Evolutionary conservation across 345 rosid genomes (phyloP).

Genomic region (Geranium brycei): DNA sequence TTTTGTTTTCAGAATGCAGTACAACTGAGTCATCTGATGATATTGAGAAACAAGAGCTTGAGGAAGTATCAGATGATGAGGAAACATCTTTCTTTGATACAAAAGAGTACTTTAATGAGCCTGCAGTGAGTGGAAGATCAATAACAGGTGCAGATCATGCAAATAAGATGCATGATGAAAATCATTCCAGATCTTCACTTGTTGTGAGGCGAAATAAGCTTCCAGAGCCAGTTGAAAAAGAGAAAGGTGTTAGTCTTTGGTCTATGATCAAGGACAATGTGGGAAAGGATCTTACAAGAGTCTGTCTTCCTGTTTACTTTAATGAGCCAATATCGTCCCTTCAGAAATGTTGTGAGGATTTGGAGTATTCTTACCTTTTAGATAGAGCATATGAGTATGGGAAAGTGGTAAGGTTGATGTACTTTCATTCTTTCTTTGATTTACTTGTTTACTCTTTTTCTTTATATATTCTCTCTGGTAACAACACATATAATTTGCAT

Average conservation of each 20-base stretch:
- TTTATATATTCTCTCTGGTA: background rate
- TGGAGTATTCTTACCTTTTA: conserved; percentile 85
- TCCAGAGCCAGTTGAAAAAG: conserved; percentile 91
- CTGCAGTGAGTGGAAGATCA: conserved; percentile 23
- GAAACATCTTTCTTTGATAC: conserved; percentile 65
- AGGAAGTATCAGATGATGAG: conserved; percentile 79
- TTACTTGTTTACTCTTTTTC: background rate
- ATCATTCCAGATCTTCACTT: conserved; percentile 21
- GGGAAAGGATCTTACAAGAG: conserved; percentile 93
- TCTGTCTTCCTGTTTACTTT: conserved; percentile 94
- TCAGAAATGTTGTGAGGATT: conserved; percentile 91
- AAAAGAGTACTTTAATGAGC: conserved; percentile 51
- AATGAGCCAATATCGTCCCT: conserved; percentile 97
- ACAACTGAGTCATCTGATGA: conserved; percentile 95
- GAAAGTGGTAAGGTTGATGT: conserved; percentile 48
- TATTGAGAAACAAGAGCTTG: conserved; percentile 79
- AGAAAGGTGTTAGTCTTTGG: conserved; percentile 97
- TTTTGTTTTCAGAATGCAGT: conserved; percentile 72
- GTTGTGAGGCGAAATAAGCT: conserved; percentile 69
- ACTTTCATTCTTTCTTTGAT: background rate
- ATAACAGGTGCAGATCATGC: conserved; percentile 18
- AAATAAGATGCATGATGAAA: conserved; percentile 23
- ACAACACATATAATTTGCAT: background rate
- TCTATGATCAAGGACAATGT: conserved; percentile 98
- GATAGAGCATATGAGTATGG: conserved; percentile 78